Conservation (phyloP, 805 yeast genomes). For the Candida yuanshanica region DNA sequence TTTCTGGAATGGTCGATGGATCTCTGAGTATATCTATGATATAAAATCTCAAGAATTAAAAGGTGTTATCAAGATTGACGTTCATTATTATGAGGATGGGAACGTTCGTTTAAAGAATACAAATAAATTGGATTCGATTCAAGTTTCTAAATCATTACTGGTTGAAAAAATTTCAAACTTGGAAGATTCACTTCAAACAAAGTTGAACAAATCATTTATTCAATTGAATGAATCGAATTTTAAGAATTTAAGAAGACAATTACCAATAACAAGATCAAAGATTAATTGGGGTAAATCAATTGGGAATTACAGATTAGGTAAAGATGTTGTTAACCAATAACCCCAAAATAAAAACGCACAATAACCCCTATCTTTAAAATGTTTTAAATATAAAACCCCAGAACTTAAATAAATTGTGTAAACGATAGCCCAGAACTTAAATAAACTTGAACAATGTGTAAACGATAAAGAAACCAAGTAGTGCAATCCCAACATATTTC, state of each 20-base stretch:
- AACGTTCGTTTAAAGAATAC: constrained; percentile 70
- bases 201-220: constrained; percentile 56
- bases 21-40: constrained; percentile 49
- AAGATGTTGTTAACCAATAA: constrained; percentile 49
- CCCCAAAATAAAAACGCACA: too few relatives aligned
- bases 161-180: constrained; percentile 44
- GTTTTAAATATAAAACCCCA: not conserved
- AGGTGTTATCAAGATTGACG: constrained; percentile 62
- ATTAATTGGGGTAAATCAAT: constrained; percentile 95
- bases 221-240: constrained; percentile 75
- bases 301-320: constrained; percentile 83
- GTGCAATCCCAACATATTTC: constrained; percentile 52
- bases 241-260: constrained; percentile 80
- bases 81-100: constrained; percentile 95
- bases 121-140: constrained; percentile 25
- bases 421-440: too few relatives aligned
- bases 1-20: constrained; percentile 90
- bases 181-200: constrained; percentile 57
- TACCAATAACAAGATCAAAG: constrained; percentile 87
- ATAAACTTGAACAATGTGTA: constrained; percentile 50
- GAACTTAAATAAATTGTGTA: too few relatives aligned
- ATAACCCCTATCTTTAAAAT: not conserved
- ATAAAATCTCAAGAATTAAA: constrained; percentile 25
- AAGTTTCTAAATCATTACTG: constrained; percentile 15
- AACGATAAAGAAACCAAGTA: constrained; percentile 47